phyloP scores from a whole-genome alignment of 305 asterid species.

The Euphrasia arctica region DNA sequence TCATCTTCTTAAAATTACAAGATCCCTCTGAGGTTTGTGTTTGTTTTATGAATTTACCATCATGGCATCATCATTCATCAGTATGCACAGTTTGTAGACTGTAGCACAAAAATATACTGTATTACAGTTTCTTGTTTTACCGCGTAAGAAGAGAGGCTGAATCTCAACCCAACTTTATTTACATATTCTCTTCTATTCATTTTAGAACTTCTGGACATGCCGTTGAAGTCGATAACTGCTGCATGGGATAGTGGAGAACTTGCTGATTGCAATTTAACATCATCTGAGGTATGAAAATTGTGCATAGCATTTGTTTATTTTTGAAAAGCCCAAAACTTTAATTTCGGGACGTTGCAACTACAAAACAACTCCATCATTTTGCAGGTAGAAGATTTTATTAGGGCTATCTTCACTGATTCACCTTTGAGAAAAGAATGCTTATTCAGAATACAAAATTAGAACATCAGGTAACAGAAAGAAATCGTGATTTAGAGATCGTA shows the following conservation, averaged over 20 bases:
- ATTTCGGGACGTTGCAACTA: background rate
- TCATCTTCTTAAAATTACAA: background rate
- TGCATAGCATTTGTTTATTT: background rate
- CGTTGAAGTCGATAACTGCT: conserved; percentile 73
- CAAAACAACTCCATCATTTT: conserved; percentile 8
- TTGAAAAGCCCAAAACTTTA: background rate
- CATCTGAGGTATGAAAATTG: conserved; percentile 57
- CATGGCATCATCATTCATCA: background rate
- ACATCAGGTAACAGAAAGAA: conserved; percentile 16
- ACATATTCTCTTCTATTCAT: conserved; percentile 14
- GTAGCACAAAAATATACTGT: background rate
- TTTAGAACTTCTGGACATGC: conserved; percentile 86
- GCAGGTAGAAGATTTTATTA: conserved; percentile 73
- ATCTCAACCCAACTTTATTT: background rate
- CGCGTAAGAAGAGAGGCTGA: background rate
- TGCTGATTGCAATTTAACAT: conserved; percentile 52
- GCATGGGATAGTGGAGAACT: conserved; percentile 95
- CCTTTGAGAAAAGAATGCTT: conserved; percentile 78
- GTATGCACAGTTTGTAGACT: background rate
- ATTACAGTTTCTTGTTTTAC: background rate
- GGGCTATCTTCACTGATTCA: conserved; percentile 80
- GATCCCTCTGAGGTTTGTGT: background rate
- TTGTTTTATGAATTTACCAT: background rate
- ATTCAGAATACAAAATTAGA: conserved; percentile 46
- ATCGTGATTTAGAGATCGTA: background rate